Evolutionary conservation across 345 rosid species (phyloP), one percentile per base, ranked within the genome.

Genomic region (Bruguiera gymnorhiza): DNA sequence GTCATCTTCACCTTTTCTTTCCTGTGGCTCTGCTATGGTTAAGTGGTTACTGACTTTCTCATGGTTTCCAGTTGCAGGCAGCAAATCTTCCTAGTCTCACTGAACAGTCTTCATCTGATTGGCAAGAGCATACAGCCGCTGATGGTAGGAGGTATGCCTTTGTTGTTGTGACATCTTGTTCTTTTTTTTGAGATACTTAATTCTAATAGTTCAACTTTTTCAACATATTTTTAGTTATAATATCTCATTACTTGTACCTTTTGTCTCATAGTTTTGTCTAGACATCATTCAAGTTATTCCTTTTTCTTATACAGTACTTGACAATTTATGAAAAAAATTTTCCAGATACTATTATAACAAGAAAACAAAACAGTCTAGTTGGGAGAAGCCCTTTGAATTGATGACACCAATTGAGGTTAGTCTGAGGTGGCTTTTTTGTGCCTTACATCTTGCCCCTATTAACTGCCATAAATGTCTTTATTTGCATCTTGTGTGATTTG

Each of bases 381-480:
- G 98, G 98, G 98, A 94, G 77, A 94, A 94, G 82, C 98, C 98
- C 34, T 68, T 79, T 71, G 98, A 94, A 72, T 81, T 94, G 83
- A 94, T 94, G 98, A 87, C 97, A 69, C 88, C 98, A 54, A 80
- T 94, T 63, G 98, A 94, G 98, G 98, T 91, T 75, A 84, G 89
- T 75, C 53, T 61, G 48, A 34, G 16, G 50, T 55, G 65, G 26
- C 32, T 46, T 27, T 73, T 73, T 75, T 46, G 37, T 20, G 55
- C 9, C 48, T 66, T 70, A 68, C 46, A 60, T 52, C 23, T 46
- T 29, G 30, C 54, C 72, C 58, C 61, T 32, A 23, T 58, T 26
- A 13, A 43, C 18, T 68, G 72, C 29, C 50, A 63, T 63, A 26
- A 36, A 29, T 51, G 57, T 26, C 53, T 54, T 58, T 65, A 65